These are phyloP conservation scores for Talaromyces liani DNA, from an alignment of 495 filamentous ascomycete species.

Conservation along the genomic window DNA sequence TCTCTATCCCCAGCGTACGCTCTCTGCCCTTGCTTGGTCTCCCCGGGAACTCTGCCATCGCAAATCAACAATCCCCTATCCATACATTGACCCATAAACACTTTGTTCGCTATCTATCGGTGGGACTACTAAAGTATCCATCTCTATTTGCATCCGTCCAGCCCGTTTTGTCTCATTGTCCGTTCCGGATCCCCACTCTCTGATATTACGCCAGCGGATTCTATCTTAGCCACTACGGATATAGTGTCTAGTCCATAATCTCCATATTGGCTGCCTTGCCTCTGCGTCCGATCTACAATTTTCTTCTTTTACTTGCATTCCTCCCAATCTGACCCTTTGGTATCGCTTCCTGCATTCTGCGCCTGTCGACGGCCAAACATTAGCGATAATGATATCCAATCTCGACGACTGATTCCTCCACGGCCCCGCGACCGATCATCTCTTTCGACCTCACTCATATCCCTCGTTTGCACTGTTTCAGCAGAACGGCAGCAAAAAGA, in stretches of 20 bases:
- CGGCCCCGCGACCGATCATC: neutral
- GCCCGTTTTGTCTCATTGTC: conserved; percentile 2
- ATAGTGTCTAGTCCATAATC: neutral
- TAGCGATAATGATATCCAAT: neutral
- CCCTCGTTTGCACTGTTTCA: neutral
- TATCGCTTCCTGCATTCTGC: neutral
- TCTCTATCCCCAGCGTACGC: neutral
- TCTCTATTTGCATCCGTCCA: neutral
- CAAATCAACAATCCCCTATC: neutral
- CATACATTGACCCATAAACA: neutral
- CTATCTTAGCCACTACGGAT: neutral
- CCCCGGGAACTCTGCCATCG: neutral
- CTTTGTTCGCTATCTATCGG: neutral
- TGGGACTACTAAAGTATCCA: neutral
- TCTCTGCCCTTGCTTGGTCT: neutral
- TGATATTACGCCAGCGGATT: neutral
- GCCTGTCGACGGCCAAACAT: neutral
- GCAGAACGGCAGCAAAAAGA: neutral
- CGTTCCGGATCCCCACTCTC: neutral
- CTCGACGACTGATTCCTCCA: neutral
- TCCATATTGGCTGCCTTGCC: neutral
- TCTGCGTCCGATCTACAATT: neutral
- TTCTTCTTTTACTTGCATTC: neutral
- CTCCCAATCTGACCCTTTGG: neutral
- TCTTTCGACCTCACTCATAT: neutral